phyloP scores from a whole-genome alignment of 768 basidiomycete species.

The Kwoniella sp. region DNA sequence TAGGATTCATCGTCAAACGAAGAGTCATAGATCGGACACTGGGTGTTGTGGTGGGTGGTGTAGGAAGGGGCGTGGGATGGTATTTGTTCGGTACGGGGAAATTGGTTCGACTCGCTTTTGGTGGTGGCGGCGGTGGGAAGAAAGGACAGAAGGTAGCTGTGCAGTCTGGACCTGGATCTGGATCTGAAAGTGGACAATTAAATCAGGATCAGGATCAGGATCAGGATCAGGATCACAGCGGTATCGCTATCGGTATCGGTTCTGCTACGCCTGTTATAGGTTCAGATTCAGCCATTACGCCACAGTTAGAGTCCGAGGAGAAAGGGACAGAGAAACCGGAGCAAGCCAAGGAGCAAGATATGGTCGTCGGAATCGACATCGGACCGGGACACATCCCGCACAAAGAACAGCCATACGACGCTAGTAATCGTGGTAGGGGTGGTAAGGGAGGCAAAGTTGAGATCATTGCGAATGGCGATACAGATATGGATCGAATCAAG shows the following conservation, averaged over 20 bases:
- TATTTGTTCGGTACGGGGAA: slow-evolving; percentile 61
- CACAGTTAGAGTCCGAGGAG: neutral
- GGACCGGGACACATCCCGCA: slow-evolving; percentile 9
- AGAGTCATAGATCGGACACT: slow-evolving; percentile 78
- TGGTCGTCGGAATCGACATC: neutral
- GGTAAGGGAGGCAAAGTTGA: slow-evolving; percentile 13
- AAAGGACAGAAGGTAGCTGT: neutral
- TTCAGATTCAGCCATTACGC: slow-evolving; percentile 8
- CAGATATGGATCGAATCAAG: neutral
- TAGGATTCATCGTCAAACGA: slow-evolving; percentile 84
- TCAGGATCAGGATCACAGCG: neutral
- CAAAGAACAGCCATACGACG: slow-evolving; percentile 5
- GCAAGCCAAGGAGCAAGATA: neutral
- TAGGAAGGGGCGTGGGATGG: slow-evolving; percentile 68
- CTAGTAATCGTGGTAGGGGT: neutral
- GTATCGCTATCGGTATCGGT: neutral
- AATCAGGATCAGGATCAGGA: neutral
- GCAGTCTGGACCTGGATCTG: too few species aligned
- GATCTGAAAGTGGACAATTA: neutral
- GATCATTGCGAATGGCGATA: slow-evolving; percentile 2
- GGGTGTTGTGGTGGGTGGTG: slow-evolving; percentile 48
- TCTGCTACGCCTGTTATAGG: neutral
- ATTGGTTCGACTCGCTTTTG: slow-evolving; percentile 26
- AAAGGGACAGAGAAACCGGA: neutral
- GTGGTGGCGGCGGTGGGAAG: slow-evolving; percentile 20